Base-by-base conservation (phyloP, 2,329 filamentous ascomycete species). In the Cercospora canescens region DNA sequence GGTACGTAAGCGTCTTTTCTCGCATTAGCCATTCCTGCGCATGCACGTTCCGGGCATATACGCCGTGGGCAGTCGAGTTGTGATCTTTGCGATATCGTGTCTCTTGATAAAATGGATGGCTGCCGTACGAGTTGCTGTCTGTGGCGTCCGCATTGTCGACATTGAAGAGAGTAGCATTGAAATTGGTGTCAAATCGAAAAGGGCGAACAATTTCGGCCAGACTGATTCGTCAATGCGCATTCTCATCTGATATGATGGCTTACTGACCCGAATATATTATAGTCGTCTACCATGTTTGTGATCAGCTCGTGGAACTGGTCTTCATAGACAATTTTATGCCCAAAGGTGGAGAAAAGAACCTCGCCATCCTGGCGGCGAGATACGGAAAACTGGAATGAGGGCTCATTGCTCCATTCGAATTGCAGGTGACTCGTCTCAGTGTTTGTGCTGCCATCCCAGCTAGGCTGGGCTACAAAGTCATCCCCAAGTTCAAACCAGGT, bases 21-120 rank as follows among this genome's bases (percentile, higher is more conserved):
- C 72, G 67, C 28, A 77, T 62, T 3, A 77, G 69, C 74, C 73
- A 77, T 18, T 77, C 76, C 39, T 76, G 75, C 16, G 69, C 75
- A 56, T 77, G 75, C 1, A 74, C 73, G 52, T 77, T 76, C 5
- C 76, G 69, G 9, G 71, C 74, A 66, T 77, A 77, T 1, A 77
- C 72, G n/a, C 74, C 74, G 59, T 77, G 75, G 4, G 74, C 71
- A 1, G 67, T 67, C 1, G 69, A 64, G 6, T 32, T 18, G 7
- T 60, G 48, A 16, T 60, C 68, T 12, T 67, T 66, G 7, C 67
- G 60, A 50, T 77, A 77, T 7, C 75, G 69, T 12, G 75, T 77
- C 68, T 77, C 76, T 16, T 75, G 67, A 55, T 76, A 77, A 28
- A 77, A 70, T 4, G 76, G 75, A 56, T 76, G 74, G n/a, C 71